phyloP scores from a whole-genome alignment of 495 filamentous ascomycete species.

The Hypoxylon perforatum region DNA sequence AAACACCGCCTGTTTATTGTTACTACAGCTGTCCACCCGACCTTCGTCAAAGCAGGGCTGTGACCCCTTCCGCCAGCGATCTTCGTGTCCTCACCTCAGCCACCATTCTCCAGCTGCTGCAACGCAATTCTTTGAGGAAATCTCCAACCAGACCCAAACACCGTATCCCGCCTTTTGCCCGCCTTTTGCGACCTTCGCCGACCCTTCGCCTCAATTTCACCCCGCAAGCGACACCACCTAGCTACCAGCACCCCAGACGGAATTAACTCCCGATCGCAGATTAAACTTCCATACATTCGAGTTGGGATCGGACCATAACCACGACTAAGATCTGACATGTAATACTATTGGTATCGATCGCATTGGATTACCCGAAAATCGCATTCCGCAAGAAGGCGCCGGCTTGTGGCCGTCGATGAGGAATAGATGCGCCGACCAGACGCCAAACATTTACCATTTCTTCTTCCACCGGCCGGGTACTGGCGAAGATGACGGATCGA shows the following conservation, averaged over 20 bases:
- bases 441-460: slow-evolving; percentile 25
- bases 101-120: slow-evolving; percentile 28
- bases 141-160: slow-evolving; percentile 16
- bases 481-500: slow-evolving; percentile 52
- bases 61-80: slow-evolving; percentile 25
- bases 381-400: slow-evolving; percentile 39
- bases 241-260: slow-evolving; percentile 3
- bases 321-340: slow-evolving; percentile 33
- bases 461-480: slow-evolving; percentile 31
- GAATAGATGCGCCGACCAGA: slow-evolving; percentile 44
- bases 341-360: slow-evolving; percentile 18
- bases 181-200: slow-evolving; percentile 19
- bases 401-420: slow-evolving; percentile 43
- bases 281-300: neutral
- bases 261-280: slow-evolving; percentile 11
- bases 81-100: slow-evolving; percentile 36
- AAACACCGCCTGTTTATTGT: slow-evolving; percentile 4
- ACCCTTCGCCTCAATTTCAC: slow-evolving; percentile 16
- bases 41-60: slow-evolving; percentile 24
- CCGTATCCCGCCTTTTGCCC: slow-evolving; percentile 12
- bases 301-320: neutral
- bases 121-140: slow-evolving; percentile 17
- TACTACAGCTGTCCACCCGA: slow-evolving; percentile 8
- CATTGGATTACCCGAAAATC: slow-evolving; percentile 21
- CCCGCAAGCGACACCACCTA: slow-evolving; percentile 14